These are phyloP conservation scores for Annulohypoxylon maeteangense DNA, from an alignment of 495 filamentous ascomycete species.

Conservation along the genomic window DNA sequence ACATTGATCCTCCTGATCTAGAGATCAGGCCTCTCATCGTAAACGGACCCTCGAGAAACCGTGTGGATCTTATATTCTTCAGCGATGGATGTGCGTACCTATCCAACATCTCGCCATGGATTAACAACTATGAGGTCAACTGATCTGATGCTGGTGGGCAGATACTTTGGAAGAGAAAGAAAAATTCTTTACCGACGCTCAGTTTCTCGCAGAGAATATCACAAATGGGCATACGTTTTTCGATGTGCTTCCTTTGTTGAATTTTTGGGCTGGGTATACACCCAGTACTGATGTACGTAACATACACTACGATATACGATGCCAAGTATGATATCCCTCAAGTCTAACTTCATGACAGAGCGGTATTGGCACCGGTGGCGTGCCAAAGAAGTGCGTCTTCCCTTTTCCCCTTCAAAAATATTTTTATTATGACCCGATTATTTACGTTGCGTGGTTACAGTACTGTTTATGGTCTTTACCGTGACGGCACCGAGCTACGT, in stretches of 20 bases:
- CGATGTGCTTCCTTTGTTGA: slow-evolving; percentile 39
- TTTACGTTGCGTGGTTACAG: slow-evolving; percentile 15
- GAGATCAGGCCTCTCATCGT: slow-evolving; percentile 45
- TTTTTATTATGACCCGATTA: not conserved
- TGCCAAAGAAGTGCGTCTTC: slow-evolving; percentile 35
- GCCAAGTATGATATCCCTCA: not conserved
- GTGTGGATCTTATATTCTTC: slow-evolving; percentile 44
- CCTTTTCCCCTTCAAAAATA: not conserved
- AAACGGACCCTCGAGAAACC: slow-evolving; percentile 41
- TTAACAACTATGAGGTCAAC: not conserved
- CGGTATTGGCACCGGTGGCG: slow-evolving; percentile 37
- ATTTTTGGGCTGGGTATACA: slow-evolving; percentile 45
- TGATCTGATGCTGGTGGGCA: slow-evolving; percentile 14
- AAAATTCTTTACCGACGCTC: slow-evolving; percentile 45
- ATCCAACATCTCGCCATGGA: too few relatives aligned
- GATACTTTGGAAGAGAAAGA: slow-evolving; percentile 44
- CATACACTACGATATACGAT: not conserved
- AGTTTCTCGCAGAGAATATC: slow-evolving; percentile 38
- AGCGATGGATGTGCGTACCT: slow-evolving; percentile 41
- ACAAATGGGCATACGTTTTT: slow-evolving; percentile 43
- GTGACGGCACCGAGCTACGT: slow-evolving; percentile 42
- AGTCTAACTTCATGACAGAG: slow-evolving; percentile 37
- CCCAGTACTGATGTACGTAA: slow-evolving; percentile 37
- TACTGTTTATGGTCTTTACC: slow-evolving; percentile 44
- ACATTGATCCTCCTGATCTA: slow-evolving; percentile 31